Evolutionary conservation across 2,329 filamentous ascomycete species (phyloP).

Genomic region (Colletotrichum cereale): DNA sequence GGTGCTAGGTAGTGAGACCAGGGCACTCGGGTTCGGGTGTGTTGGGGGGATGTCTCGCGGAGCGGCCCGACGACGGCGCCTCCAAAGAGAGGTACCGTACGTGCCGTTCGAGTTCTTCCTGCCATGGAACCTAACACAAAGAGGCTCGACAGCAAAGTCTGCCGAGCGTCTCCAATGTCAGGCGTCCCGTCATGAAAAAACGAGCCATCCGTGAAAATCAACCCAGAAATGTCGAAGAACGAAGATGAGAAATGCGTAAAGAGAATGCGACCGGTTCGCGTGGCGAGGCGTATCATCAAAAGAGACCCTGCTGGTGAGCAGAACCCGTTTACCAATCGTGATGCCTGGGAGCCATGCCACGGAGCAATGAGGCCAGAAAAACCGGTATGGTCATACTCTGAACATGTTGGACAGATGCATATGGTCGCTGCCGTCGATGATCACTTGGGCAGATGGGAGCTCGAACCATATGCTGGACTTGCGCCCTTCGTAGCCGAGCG

Average conservation of each 20-base stretch:
- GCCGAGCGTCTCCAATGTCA: background rate
- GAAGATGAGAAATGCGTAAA: constrained; percentile 54
- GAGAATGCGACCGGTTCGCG: constrained; percentile 53
- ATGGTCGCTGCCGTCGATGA: constrained; percentile 44
- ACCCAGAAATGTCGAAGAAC: constrained; percentile 54
- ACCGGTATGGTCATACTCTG: constrained; percentile 42
- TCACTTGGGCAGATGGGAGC: constrained; percentile 60
- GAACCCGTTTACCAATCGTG: constrained; percentile 39
- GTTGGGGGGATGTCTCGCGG: constrained; percentile 32
- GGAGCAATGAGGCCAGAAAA: constrained; percentile 29
- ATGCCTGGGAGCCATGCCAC: constrained; percentile 38
- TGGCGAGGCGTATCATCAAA: constrained; percentile 44
- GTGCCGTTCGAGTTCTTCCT: constrained; percentile 52
- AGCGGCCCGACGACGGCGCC: constrained; percentile 47
- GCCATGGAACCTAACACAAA: constrained; percentile 11
- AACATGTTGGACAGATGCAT: constrained; percentile 42
- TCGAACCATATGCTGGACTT: constrained; percentile 59
- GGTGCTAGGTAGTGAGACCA: constrained; percentile 26
- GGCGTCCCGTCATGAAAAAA: constrained; percentile 44
- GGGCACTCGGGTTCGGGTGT: constrained; percentile 19
- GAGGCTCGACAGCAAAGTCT: background rate
- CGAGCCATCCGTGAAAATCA: constrained; percentile 53
- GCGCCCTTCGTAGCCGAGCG: constrained; percentile 83
- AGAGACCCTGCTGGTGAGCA: constrained; percentile 38
- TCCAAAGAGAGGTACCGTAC: constrained; percentile 51